Conservation (phyloP, 306 rosid species). For the Lablab purpureus region DNA sequence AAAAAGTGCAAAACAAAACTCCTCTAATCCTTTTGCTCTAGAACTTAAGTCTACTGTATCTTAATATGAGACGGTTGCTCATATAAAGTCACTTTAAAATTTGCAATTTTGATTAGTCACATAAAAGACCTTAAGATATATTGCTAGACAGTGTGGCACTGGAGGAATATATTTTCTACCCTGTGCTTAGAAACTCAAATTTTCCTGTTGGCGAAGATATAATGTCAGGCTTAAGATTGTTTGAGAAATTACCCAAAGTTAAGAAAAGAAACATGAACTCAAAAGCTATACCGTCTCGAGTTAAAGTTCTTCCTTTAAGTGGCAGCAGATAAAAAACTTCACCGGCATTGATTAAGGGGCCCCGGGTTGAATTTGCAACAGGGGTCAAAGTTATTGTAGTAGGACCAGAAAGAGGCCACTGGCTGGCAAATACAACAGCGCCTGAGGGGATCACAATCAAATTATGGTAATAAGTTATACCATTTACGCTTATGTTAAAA, state of each 20-base stretch:
- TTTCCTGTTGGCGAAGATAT: conserved; percentile 28
- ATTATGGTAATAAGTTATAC: conserved; percentile 58
- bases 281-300: conserved; percentile 76
- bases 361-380: conserved; percentile 58
- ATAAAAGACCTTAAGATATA: conserved; percentile 16
- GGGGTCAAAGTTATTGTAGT: conserved; percentile 73
- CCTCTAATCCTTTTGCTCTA: neutral
- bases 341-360: conserved; percentile 85
- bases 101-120: conserved; percentile 12
- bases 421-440: conserved; percentile 71
- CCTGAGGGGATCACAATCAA: conserved; percentile 69
- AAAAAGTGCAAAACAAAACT: neutral
- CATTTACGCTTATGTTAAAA: conserved; percentile 69
- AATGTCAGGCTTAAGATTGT: conserved; percentile 30
- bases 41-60: neutral
- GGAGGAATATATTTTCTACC: conserved; percentile 16
- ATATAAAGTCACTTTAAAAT: neutral
- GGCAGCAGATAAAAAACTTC: conserved; percentile 69
- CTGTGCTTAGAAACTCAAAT: conserved; percentile 2
- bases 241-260: conserved; percentile 29
- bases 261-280: conserved; percentile 33
- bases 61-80: neutral
- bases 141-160: conserved; percentile 20
- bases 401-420: conserved; percentile 87
- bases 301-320: conserved; percentile 74